Percentiles rank a stretch among this genome's conserved stretches.
Evolutionary conservation across 345 rosid species (phyloP).

Genomic region (Streptanthus diversifolius): DNA sequence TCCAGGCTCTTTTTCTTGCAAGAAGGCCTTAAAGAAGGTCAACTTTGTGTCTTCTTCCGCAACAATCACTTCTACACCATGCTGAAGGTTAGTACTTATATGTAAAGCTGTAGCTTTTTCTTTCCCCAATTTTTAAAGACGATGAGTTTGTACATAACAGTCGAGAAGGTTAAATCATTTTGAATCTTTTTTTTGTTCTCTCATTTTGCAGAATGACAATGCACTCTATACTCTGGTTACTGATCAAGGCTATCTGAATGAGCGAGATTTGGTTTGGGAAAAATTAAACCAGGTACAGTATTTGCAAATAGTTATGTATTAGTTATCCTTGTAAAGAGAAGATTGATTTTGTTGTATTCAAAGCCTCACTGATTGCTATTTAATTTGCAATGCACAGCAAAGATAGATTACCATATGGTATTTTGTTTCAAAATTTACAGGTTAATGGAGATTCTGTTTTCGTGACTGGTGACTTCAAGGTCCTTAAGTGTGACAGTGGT

Average conservation of each 20-base stretch:
- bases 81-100: slow-evolving; percentile 64
- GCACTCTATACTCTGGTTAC: slow-evolving; percentile 82
- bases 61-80: slow-evolving; percentile 94
- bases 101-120: background rate
- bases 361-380: background rate
- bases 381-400: too few species aligned
- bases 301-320: background rate
- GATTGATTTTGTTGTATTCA: background rate
- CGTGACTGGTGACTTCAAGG: slow-evolving; percentile 68
- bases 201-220: slow-evolving; percentile 51
- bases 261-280: slow-evolving; percentile 91
- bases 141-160: background rate
- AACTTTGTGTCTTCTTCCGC: slow-evolving; percentile 85
- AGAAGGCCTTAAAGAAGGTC: slow-evolving; percentile 66
- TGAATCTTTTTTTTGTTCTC: background rate
- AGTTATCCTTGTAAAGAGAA: background rate
- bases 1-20: slow-evolving; percentile 70
- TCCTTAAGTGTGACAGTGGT: slow-evolving; percentile 56
- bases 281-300: slow-evolving; percentile 78
- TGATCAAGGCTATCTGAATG: slow-evolving; percentile 74
- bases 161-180: background rate
- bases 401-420: too few species aligned
- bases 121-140: background rate
- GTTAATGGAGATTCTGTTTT: slow-evolving; percentile 81
- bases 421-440: slow-evolving; percentile 37